Evolutionary conservation across 2,329 filamentous ascomycete genomes (phyloP).

Genomic region (Calonectria pteridis): DNA sequence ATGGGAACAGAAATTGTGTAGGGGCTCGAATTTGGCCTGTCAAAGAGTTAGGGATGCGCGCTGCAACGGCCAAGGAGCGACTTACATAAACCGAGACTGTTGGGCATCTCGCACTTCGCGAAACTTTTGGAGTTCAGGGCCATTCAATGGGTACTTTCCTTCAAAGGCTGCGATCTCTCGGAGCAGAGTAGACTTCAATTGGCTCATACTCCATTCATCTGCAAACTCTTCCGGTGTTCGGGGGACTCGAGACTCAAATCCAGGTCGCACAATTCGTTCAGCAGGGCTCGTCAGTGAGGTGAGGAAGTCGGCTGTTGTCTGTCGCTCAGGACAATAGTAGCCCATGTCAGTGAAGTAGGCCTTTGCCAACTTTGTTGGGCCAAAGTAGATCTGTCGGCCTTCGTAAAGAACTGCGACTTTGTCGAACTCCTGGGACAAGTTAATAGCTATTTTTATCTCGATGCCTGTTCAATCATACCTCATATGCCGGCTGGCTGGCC

Average conservation of each 20-base stretch:
- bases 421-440: constrained; percentile 66
- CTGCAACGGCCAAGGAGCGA: neutral
- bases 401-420: constrained; percentile 76
- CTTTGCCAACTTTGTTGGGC: constrained; percentile 66
- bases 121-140: constrained; percentile 22
- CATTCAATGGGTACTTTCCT: constrained; percentile 10
- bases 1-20: constrained; percentile 61
- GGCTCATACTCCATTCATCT: constrained; percentile 47
- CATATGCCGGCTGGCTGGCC: constrained; percentile 67
- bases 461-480: neutral
- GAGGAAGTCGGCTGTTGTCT: constrained; percentile 74
- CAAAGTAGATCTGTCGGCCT: constrained; percentile 76
- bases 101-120: constrained; percentile 22
- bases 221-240: constrained; percentile 52
- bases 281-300: constrained; percentile 61
- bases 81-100: constrained; percentile 32
- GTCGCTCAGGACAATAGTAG: constrained; percentile 69
- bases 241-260: constrained; percentile 47
- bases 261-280: constrained; percentile 47
- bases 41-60: neutral
- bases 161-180: constrained; percentile 22
- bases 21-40: constrained; percentile 44
- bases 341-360: constrained; percentile 72
- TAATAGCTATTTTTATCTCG: neutral
- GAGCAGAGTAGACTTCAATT: constrained; percentile 4